These are phyloP conservation scores for Nemania serpens DNA, from an alignment of 2,329 filamentous ascomycete genomes.

Conservation along the genomic window DNA sequence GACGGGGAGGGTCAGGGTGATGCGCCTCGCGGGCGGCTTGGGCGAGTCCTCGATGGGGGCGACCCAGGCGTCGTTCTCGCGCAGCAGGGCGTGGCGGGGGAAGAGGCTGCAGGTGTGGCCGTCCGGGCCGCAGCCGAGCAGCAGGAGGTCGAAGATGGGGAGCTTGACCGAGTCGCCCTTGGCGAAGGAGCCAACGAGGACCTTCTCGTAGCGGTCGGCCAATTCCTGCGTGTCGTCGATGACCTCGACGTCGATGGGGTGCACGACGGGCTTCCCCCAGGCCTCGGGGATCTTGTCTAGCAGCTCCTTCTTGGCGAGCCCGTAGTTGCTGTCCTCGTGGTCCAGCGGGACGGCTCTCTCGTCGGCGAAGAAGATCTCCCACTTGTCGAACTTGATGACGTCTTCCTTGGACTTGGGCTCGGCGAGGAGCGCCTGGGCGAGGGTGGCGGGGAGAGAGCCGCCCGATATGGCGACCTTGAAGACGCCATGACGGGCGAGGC, in stretches of 20 bases:
- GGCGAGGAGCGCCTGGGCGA: constrained; percentile 81
- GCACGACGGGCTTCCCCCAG: constrained; percentile 70
- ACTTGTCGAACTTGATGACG: constrained; percentile 76
- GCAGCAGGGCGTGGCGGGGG: constrained; percentile 83
- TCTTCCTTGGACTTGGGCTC: constrained; percentile 58
- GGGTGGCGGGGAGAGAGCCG: constrained; percentile 86
- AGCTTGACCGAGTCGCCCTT: constrained; percentile 91
- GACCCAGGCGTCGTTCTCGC: constrained; percentile 90
- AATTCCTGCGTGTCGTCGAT: constrained; percentile 86
- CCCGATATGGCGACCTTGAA: constrained; percentile 96
- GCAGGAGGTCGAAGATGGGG: constrained; percentile 91
- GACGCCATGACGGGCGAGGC: constrained; percentile 75
- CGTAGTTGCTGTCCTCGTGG: constrained; percentile 93
- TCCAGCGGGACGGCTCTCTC: constrained; percentile 93
- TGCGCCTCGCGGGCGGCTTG: constrained; percentile 88
- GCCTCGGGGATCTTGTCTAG: constrained; percentile 82
- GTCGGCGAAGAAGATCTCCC: constrained; percentile 99
- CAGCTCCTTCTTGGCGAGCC: constrained; percentile 82
- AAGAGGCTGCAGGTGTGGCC: constrained; percentile 98
- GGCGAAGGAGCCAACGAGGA: constrained; percentile 83
- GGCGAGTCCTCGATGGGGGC: constrained; percentile 90
- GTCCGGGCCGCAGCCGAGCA: constrained; percentile 93
- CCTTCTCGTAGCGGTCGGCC: constrained; percentile 91
- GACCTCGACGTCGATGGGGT: constrained; percentile 70
- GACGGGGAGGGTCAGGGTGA: constrained; percentile 91